phyloP scores from a whole-genome alignment of 345 rosid species.

The Melaleuca alternifolia region DNA sequence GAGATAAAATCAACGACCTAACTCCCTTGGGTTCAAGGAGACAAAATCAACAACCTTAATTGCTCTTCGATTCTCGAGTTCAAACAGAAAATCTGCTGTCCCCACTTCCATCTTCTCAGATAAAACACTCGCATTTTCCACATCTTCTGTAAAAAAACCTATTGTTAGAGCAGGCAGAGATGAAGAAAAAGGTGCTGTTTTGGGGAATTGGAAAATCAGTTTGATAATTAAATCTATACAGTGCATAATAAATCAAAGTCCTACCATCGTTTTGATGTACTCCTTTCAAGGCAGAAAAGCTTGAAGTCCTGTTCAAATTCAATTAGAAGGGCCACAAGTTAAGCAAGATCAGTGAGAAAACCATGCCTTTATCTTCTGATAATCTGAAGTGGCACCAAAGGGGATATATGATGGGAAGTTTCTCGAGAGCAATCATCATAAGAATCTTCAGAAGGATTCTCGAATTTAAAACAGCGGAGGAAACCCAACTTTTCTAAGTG shows the following conservation, averaged over 20 bases:
- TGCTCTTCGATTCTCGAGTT: constrained; percentile 57
- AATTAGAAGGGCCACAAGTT: background rate
- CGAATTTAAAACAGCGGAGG: background rate
- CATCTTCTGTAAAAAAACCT: constrained; percentile 9
- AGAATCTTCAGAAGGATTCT: background rate
- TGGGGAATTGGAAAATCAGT: background rate
- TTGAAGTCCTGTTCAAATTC: background rate
- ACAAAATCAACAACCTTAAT: constrained; percentile 48
- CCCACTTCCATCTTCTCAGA: constrained; percentile 32
- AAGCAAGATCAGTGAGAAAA: background rate
- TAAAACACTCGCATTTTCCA: constrained; percentile 15
- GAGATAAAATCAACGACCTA: constrained; percentile 31
- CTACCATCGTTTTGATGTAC: background rate
- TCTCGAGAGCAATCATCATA: background rate
- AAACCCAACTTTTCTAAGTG: background rate
- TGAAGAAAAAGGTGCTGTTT: background rate
- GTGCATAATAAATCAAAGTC: background rate
- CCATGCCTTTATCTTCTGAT: background rate
- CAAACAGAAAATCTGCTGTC: constrained; percentile 45
- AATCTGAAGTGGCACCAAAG: background rate
- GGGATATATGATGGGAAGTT: background rate
- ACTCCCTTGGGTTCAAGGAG: background rate
- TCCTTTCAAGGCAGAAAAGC: background rate
- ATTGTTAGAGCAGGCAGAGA: background rate
- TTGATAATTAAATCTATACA: background rate